Conservation (phyloP, 176 grass and related monocot species). For the Olyra latifolia region DNA sequence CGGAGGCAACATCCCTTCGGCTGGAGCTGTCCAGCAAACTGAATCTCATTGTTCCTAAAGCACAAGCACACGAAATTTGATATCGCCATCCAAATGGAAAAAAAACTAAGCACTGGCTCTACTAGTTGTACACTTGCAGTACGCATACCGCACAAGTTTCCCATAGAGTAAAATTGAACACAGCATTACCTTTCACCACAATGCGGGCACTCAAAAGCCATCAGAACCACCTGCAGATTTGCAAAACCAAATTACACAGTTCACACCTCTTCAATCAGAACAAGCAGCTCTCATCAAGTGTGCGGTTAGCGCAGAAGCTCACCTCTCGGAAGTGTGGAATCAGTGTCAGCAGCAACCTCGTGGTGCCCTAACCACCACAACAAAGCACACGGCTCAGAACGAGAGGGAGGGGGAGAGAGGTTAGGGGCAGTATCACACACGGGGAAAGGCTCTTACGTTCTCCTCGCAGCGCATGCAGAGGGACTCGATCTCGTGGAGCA, state of each 20-base stretch:
- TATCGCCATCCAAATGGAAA: neutral
- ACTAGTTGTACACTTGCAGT: neutral
- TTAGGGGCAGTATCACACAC: neutral
- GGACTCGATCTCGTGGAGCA: conserved; percentile 82
- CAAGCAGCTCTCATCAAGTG: neutral
- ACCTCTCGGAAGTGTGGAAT: conserved; percentile 98
- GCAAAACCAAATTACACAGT: conserved; percentile 17
- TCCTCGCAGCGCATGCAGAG: conserved; percentile 94
- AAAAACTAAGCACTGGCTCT: neutral
- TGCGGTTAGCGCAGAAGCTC: neutral
- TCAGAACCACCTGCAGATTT: conserved; percentile 76
- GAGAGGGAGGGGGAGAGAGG: neutral
- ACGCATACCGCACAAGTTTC: neutral
- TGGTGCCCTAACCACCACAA: conserved; percentile 53
- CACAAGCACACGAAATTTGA: neutral
- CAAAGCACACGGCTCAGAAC: neutral
- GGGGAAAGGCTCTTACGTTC: conserved; percentile 55
- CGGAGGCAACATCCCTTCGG: conserved; percentile 70
- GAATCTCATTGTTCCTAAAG: conserved; percentile 84
- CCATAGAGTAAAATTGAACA: neutral
- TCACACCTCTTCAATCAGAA: neutral
- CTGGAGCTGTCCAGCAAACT: conserved; percentile 91
- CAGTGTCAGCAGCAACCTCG: conserved; percentile 71
- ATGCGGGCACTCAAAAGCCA: conserved; percentile 92
- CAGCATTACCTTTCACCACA: conserved; percentile 69